A percentile compares a stretch with the other conserved stretches of the same genome.
phyloP scores from a whole-genome alignment of 352 stramenopile genomes.

The Aphanomyces stellatus region DNA sequence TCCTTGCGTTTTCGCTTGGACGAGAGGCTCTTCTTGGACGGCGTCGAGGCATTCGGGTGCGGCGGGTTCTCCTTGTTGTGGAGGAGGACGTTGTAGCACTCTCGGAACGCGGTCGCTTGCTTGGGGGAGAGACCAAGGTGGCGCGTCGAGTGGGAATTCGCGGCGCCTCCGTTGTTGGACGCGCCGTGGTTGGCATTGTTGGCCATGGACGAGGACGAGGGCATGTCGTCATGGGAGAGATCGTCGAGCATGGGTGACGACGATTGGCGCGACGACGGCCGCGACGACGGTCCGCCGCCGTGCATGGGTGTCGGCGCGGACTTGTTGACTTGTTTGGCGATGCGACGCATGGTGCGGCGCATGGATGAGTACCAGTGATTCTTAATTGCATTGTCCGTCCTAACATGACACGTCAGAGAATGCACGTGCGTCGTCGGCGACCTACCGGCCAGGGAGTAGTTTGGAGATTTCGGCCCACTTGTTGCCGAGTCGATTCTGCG shows the following conservation, averaged over 20 bases:
- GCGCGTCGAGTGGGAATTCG: slow-evolving; percentile 14
- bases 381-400: slow-evolving; percentile 85
- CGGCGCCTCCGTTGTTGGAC: too few relatives aligned
- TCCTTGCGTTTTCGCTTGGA: slow-evolving; percentile 81
- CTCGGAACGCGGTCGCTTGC: slow-evolving; percentile 55
- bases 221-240: not conserved
- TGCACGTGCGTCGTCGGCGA: not conserved
- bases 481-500: slow-evolving; percentile 90
- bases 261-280: not conserved
- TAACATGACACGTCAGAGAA: slow-evolving; percentile 10
- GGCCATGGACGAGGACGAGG: not conserved
- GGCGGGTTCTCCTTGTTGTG: slow-evolving; percentile 39
- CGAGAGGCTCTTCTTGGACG: slow-evolving; percentile 45
- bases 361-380: slow-evolving; percentile 90
- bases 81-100: slow-evolving; percentile 64
- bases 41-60: not conserved
- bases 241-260: not conserved
- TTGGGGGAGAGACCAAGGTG: slow-evolving; percentile 45
- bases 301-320: slow-evolving; percentile 29
- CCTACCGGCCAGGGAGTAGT: slow-evolving; percentile 85
- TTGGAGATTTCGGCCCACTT: slow-evolving; percentile 99
- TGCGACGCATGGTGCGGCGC: slow-evolving; percentile 81
- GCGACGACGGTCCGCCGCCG: not conserved
- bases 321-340: slow-evolving; percentile 83
- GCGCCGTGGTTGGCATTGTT: not conserved